Conservation (phyloP, 2,329 filamentous ascomycete species). For the Macrophomina tecta region DNA sequence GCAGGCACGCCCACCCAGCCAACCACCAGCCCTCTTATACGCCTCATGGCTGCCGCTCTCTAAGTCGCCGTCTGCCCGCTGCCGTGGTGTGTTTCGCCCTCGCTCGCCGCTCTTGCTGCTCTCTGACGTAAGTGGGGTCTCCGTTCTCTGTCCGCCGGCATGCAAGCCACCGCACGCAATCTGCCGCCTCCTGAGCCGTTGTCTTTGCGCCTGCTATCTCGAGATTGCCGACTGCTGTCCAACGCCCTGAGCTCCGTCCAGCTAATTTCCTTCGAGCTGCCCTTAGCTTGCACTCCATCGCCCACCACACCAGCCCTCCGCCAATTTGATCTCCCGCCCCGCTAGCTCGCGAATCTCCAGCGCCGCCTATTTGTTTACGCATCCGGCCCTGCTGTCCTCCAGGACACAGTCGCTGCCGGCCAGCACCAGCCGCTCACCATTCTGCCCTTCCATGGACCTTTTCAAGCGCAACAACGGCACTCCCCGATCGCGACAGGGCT, state of each 20-base stretch:
- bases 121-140: constrained; percentile 18
- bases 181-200: constrained; percentile 30
- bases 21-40: background rate
- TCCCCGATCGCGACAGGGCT: constrained; percentile 42
- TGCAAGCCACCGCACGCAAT: constrained; percentile 5
- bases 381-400: constrained; percentile 7
- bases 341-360: constrained; percentile 18
- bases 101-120: background rate
- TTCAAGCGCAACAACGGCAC: constrained; percentile 43
- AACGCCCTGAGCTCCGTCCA: constrained; percentile 20
- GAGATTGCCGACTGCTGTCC: constrained; percentile 31
- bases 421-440: constrained; percentile 14
- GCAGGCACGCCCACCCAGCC: background rate
- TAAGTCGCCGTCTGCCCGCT: background rate
- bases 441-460: constrained; percentile 40
- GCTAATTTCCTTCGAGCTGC: constrained; percentile 27
- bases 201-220: constrained; percentile 28
- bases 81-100: background rate
- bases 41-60: constrained; percentile 15
- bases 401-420: constrained; percentile 25
- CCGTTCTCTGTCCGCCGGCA: too few relatives aligned
- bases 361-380: constrained; percentile 24
- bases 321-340: constrained; percentile 16
- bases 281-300: constrained; percentile 31
- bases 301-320: constrained; percentile 36